Conservation (phyloP, 352 stramenopile species). For the Globisporangium viniferum region DNA sequence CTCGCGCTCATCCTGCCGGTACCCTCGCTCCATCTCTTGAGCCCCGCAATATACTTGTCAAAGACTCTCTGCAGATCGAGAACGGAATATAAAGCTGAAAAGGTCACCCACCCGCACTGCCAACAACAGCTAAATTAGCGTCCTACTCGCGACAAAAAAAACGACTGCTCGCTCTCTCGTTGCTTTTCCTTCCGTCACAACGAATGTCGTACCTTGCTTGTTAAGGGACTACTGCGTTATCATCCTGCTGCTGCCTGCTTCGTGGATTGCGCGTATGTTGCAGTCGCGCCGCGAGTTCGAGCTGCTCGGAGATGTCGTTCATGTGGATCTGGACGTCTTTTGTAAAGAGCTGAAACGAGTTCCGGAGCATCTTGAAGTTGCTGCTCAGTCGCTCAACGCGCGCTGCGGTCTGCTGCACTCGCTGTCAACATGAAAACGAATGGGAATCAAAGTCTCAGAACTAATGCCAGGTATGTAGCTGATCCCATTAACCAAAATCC, state of each 20-base stretch:
- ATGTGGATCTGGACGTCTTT: constrained; percentile 50
- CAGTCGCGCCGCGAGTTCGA: constrained; percentile 27
- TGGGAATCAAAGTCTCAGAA: not conserved
- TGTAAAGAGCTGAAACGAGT: constrained; percentile 60
- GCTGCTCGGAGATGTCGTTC: constrained; percentile 40
- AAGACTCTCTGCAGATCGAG: not conserved
- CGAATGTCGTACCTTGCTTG: not conserved
- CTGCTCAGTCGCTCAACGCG: constrained; percentile 37
- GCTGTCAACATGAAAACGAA: constrained; percentile 17
- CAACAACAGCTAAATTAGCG: not conserved
- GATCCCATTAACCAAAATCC: not conserved
- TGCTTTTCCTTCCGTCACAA: too few species aligned
- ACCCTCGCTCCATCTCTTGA: constrained; percentile 42
- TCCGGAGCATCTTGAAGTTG: constrained; percentile 42
- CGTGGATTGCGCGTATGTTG: not conserved
- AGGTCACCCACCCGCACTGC: not conserved
- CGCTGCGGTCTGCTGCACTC: constrained; percentile 25
- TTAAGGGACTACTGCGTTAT: not conserved
- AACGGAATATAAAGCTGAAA: not conserved
- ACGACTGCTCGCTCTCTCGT: not conserved
- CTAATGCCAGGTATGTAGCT: not conserved
- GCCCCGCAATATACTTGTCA: not conserved
- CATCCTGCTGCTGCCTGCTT: not conserved
- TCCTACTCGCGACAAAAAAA: not conserved
- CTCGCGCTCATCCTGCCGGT: constrained; percentile 37